These are phyloP conservation scores for Acanthamoeba rhysodes DNA, from an alignment of 208 protist genomes.

Conservation along the genomic window DNA sequence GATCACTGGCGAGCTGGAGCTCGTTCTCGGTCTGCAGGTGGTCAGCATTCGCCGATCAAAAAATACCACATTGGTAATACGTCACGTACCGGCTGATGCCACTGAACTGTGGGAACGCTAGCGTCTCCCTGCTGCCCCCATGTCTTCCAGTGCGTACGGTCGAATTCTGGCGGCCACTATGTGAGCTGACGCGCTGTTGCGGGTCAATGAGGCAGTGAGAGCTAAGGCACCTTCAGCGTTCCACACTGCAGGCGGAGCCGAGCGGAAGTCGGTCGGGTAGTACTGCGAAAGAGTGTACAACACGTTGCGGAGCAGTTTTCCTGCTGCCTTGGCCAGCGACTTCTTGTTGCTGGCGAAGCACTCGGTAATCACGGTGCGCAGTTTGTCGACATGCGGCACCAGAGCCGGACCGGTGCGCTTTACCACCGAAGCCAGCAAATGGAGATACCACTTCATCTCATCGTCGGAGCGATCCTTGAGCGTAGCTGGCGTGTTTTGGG, in stretches of 20 bases:
- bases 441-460: slow-evolving; percentile 55
- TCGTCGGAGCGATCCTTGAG: slow-evolving; percentile 32
- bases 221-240: not conserved
- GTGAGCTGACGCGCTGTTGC: not conserved
- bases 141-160: slow-evolving; percentile 11
- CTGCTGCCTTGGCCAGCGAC: not conserved
- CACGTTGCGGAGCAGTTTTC: slow-evolving; percentile 54
- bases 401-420: not conserved
- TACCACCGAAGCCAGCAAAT: slow-evolving; percentile 24
- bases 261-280: slow-evolving; percentile 58
- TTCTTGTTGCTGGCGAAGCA: slow-evolving; percentile 18
- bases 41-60: not conserved
- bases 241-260: not conserved
- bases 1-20: not conserved
- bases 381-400: slow-evolving; percentile 2
- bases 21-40: not conserved
- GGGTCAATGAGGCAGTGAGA: not conserved
- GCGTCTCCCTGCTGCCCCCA: not conserved
- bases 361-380: not conserved
- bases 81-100: slow-evolving; percentile 16
- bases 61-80: not conserved
- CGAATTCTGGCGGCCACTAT: not conserved
- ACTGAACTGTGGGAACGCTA: not conserved
- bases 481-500: no score
- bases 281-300: slow-evolving; percentile 22